Base-by-base conservation (phyloP, 345 rosid species). In the Salix udensis region DNA sequence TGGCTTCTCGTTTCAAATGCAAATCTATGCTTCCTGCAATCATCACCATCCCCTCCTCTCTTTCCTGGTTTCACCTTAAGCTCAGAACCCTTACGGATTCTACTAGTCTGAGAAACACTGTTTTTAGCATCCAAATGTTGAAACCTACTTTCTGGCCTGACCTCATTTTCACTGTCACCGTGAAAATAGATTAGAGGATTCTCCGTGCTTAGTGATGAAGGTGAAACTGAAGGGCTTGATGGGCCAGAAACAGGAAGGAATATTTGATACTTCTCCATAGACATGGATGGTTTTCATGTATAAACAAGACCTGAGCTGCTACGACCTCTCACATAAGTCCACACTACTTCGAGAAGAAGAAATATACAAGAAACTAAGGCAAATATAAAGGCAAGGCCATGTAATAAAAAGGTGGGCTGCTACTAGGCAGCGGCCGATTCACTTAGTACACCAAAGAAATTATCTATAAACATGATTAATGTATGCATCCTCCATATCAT, bases 1-100 rank as follows among this genome's bases (percentile, higher is more conserved):
- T 74, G 83, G 55, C 86, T 87, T 40, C 81, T 83, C 18, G 89
- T 87, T 73, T 87, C 81, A 76, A 87, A 87, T 28, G 89, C 89
- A 67, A 42, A 83, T 70, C 80, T 83, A 36, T 81, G 89, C 78
- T 71, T 87, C 71, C n/a, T 82, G 31, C 3, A 66, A 55, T 36
- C 78, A 68, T 67, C 77, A 2, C 34, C 67, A 2, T 72, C 65
- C 73, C 67, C 81, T 24, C 30, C 80, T 71, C 53, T 79, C 76
- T 74, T 74, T 28, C 36, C 72, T 23, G 31, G n/a, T 52, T 70
- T 70, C 31, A 21, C 48, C 65, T 75, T 68, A 31, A 24, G 65
- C 58, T 68, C 78, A 5, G 67, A 48, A 62, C 34, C 31, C 58
- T 46, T 30, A 15, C 82, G 68, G 68, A 23, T 69, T 79, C 78